Conservation (phyloP, 352 stramenopile species). For the Pythium grandisporangium region DNA sequence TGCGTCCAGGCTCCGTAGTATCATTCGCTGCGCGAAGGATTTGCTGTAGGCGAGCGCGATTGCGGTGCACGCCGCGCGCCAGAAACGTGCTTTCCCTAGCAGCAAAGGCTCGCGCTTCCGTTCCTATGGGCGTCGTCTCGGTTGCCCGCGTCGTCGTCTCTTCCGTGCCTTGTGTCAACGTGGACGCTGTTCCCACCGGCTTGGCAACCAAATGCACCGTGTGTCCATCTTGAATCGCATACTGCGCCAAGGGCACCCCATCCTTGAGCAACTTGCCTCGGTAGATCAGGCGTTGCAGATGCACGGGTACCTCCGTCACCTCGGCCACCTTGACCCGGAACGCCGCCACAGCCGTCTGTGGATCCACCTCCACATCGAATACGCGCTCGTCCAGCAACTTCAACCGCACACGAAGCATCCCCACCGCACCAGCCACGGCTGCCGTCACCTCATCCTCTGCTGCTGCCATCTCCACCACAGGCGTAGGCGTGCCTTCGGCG, state of each 20-base stretch:
- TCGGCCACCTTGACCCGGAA: constrained; percentile 53
- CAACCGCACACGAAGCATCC: constrained; percentile 35
- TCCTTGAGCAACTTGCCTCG: constrained; percentile 86
- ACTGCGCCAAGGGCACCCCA: constrained; percentile 44
- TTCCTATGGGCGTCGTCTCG: constrained; percentile 1
- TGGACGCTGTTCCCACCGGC: constrained; percentile 3
- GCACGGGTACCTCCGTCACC: constrained; percentile 38
- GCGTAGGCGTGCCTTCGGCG: no score
- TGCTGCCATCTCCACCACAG: background rate
- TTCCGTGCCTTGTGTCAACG: no score
- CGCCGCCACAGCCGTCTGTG: constrained; percentile 35
- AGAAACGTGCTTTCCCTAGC: constrained; percentile 4
- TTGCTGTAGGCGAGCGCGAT: constrained; percentile 12
- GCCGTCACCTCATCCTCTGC: background rate
- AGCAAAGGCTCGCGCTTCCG: background rate
- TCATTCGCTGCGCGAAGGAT: constrained; percentile 5
- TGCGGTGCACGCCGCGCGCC: constrained; percentile 8
- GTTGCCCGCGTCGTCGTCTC: background rate
- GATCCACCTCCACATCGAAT: constrained; percentile 43
- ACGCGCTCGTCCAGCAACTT: constrained; percentile 77
- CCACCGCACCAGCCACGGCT: background rate
- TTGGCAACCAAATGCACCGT: constrained; percentile 89
- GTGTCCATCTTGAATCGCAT: constrained; percentile 88
- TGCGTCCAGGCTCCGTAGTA: no score
- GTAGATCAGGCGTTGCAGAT: constrained; percentile 89